Evolutionary conservation across 495 filamentous ascomycete genomes (phyloP).

Genomic region (Talaromyces wortmannii): DNA sequence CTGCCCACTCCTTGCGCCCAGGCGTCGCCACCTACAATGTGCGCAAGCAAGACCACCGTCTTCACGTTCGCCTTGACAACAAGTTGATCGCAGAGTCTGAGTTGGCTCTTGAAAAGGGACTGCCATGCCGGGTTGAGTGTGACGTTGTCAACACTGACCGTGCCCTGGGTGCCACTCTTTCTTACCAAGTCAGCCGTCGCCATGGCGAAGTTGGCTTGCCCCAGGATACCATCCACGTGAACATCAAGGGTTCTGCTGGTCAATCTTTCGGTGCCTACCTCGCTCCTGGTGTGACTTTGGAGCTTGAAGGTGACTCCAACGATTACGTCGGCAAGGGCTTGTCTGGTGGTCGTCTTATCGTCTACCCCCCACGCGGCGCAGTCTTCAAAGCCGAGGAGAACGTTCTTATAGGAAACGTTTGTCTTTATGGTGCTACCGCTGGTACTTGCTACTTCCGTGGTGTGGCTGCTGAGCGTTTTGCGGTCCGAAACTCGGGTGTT

Average conservation of each 20-base stretch:
- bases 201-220: slow-evolving; percentile 90
- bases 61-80: slow-evolving; percentile 94
- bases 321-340: slow-evolving; percentile 98
- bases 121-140: slow-evolving; percentile 92
- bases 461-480: slow-evolving; percentile 94
- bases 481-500: slow-evolving; percentile 95
- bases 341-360: slow-evolving; percentile 89
- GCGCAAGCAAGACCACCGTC: slow-evolving; percentile 92
- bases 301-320: slow-evolving; percentile 96
- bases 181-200: slow-evolving; percentile 90
- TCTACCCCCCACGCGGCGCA: slow-evolving; percentile 91
- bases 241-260: slow-evolving; percentile 97
- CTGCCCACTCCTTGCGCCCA: slow-evolving; percentile 91
- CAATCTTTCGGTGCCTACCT: slow-evolving; percentile 97
- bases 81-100: slow-evolving; percentile 98
- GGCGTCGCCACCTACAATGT: slow-evolving; percentile 99
- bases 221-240: slow-evolving; percentile 92
- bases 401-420: slow-evolving; percentile 92
- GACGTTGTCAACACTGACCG: slow-evolving; percentile 99
- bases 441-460: slow-evolving; percentile 98
- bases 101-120: slow-evolving; percentile 90
- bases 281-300: slow-evolving; percentile 89
- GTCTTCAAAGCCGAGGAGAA: slow-evolving; percentile 99
- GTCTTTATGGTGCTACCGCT: slow-evolving; percentile 91
- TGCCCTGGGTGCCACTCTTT: slow-evolving; percentile 88